Conservation (phyloP, 164 flowering plant genomes). For the Saururus chinensis region DNA sequence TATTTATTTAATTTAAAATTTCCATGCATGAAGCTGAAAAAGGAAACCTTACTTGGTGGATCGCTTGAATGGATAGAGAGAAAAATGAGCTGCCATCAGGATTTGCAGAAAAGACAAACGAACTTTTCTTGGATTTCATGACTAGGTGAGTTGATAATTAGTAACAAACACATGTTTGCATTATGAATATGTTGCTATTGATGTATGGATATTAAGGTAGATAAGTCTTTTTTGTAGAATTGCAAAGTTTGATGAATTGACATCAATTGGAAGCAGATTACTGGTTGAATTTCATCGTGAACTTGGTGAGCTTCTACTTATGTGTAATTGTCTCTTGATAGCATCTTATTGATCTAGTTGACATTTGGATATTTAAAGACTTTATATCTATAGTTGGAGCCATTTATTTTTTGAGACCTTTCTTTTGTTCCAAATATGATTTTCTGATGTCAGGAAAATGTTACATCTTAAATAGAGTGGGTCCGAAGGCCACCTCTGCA, state of each 20-base stretch:
- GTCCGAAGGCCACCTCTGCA: constrained; percentile 40
- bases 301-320: constrained; percentile 28
- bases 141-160: constrained; percentile 29
- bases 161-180: neutral
- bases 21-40: no score
- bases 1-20: no score
- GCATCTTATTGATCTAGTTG: no score
- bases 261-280: constrained; percentile 27
- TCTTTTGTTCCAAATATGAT: neutral
- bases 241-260: constrained; percentile 47
- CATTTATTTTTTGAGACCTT: neutral
- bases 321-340: neutral
- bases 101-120: constrained; percentile 13
- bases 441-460: neutral
- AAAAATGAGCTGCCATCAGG: constrained; percentile 6
- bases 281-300: constrained; percentile 40
- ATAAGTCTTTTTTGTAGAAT: constrained; percentile 19
- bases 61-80: constrained; percentile 2
- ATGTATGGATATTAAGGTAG: neutral
- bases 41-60: no score
- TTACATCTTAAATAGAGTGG: constrained; percentile 23
- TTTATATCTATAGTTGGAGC: no score
- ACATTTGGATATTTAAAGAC: no score
- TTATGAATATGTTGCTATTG: neutral
- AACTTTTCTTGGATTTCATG: constrained; percentile 35